A percentile compares a stretch with the other conserved stretches of the same genome.
Conservation (phyloP, 495 filamentous ascomycete species). For the Chaetomidium leptoderma region DNA sequence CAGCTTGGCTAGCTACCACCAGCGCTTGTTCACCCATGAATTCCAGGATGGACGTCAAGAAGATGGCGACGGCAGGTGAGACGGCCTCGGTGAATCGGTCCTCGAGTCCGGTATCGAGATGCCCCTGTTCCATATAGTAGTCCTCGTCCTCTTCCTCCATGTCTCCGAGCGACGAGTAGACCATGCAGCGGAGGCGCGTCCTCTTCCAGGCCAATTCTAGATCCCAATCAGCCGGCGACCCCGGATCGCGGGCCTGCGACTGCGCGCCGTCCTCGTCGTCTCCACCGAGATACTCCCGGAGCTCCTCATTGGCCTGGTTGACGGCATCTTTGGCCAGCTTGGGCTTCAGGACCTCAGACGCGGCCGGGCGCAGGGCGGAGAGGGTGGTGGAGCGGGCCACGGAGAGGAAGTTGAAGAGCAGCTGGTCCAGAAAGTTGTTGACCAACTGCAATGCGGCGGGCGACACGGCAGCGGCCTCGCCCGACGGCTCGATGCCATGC, state of each 20-base stretch:
- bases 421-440: slow-evolving; percentile 91
- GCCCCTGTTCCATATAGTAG: slow-evolving; percentile 68
- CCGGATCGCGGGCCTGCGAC: slow-evolving; percentile 51
- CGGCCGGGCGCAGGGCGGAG: slow-evolving; percentile 69
- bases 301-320: slow-evolving; percentile 81
- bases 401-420: slow-evolving; percentile 82
- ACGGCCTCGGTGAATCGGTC: slow-evolving; percentile 62
- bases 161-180: slow-evolving; percentile 92
- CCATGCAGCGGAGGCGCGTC: slow-evolving; percentile 90
- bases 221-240: slow-evolving; percentile 65
- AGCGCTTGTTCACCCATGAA: slow-evolving; percentile 89
- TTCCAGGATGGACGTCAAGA: slow-evolving; percentile 90
- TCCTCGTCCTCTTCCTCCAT: slow-evolving; percentile 98
- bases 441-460: slow-evolving; percentile 70
- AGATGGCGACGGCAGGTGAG: slow-evolving; percentile 90
- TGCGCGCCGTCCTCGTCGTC: slow-evolving; percentile 65
- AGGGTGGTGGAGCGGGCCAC: slow-evolving; percentile 79
- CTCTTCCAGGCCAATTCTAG: slow-evolving; percentile 85
- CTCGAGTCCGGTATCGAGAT: slow-evolving; percentile 52
- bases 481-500: slow-evolving; percentile 57
- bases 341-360: slow-evolving; percentile 82
- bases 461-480: slow-evolving; percentile 68
- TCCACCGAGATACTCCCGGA: slow-evolving; percentile 78
- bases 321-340: slow-evolving; percentile 85
- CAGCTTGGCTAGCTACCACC: slow-evolving; percentile 80